Evolutionary conservation across 306 rosid genomes (phyloP), one percentile per base, ranked within the genome.

Genomic region (Herpetospermum pedunculosum): DNA sequence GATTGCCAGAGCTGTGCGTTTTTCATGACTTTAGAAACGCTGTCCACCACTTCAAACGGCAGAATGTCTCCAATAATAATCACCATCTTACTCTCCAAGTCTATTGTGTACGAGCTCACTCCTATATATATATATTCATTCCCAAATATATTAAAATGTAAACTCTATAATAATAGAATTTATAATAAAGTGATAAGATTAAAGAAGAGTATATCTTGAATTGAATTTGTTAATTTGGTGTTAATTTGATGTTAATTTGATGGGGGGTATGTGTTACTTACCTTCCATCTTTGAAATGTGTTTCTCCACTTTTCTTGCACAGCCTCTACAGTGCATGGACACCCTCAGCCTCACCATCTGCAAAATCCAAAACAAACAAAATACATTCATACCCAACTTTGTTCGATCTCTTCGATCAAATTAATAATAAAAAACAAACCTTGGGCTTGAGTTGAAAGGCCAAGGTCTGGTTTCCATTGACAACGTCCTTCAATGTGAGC

Each of bases 291-390:
- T 94, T 58, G 92, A 83, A 75, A 94, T 84, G 73, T 80, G 96
- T 65, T 91, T 94, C 92, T 89, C 92, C 79, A 94, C 92, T 78
- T 94, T 85, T 81, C 64, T 91, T 40, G 96, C 97, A 82, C 99
- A 94, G 65, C 96, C 99, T 83, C 84, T 44, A 84, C 99, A 94
- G 79, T 94, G 96, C 92, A 94, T 94, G 77, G 97, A 88, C 65
- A 94, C 99, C 84, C 77, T 88, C 77, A 94, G 62, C 76, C 80
- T 87, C 37, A 94, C 99, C 74, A 88, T 83, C 99, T 94, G 82
- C 81, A 69, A 43, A 69, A 25, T 21, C 70, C 3, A 32, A 32
- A 32, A 23, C 4, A 19, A 8, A 43, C 1, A 25, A 26, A 8
- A 10, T 3, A 11, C 12, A 53, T 23, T 54, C 6, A 54, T 2